These are phyloP conservation scores for Chloromonas sp. DNA, from an alignment of 163 green algal species.

Conservation along the genomic window DNA sequence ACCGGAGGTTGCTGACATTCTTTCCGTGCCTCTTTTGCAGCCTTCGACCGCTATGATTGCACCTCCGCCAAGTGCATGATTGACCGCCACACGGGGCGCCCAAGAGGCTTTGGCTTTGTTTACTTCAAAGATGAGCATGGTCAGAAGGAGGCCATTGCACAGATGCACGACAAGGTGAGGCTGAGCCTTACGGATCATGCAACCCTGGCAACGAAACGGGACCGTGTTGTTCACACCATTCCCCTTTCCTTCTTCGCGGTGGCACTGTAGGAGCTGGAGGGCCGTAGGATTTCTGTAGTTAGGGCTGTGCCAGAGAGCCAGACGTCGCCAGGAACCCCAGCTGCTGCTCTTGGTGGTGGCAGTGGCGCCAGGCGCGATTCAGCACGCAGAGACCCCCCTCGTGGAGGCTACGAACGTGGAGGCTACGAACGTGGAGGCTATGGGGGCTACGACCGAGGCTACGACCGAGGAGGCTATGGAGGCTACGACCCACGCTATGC, in stretches of 20 bases:
- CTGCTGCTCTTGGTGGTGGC: conserved; percentile 26
- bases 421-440: conserved; percentile 12
- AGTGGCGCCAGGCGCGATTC: conserved; percentile 20
- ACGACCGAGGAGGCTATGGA: conserved; percentile 10
- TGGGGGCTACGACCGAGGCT: conserved; percentile 24
- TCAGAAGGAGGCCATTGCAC: conserved; percentile 57
- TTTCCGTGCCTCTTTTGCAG: not conserved
- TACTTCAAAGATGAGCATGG: conserved; percentile 50
- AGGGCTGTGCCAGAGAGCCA: conserved; percentile 68
- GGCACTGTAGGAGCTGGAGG: conserved; percentile 51
- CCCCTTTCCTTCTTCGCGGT: no score
- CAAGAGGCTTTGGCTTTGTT: conserved; percentile 84
- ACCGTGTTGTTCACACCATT: no score
- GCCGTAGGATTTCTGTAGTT: conserved; percentile 65
- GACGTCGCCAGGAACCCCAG: conserved; percentile 59
- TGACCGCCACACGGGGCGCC: conserved; percentile 41
- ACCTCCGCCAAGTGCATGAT: conserved; percentile 40
- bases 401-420: conserved; percentile 11
- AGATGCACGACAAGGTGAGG: conserved; percentile 62
- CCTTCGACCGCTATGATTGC: conserved; percentile 15
- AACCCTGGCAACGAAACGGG: no score
- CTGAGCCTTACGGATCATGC: no score
- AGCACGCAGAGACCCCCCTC: conserved; percentile 4
- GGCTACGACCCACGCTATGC: conserved; percentile 12
- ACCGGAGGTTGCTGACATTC: no score